phyloP scores from a whole-genome alignment of 495 filamentous ascomycete species.

The Aspergillus sclerotiicarbonarius region DNA sequence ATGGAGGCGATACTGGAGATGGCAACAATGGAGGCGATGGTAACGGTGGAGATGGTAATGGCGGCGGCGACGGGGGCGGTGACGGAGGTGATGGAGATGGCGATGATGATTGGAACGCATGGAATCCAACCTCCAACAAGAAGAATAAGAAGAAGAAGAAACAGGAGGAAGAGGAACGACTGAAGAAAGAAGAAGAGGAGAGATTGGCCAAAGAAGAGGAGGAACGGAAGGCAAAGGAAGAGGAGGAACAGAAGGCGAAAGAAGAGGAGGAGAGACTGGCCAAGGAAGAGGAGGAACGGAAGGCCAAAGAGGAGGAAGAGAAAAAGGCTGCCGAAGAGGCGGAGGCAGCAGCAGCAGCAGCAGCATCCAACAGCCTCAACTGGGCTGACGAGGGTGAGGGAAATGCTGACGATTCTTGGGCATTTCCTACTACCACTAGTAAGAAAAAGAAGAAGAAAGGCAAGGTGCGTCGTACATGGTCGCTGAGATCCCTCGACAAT shows the following conservation, averaged over 20 bases:
- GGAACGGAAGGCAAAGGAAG: slow-evolving; percentile 18
- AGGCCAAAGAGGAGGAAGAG: slow-evolving; percentile 35
- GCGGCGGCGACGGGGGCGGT: slow-evolving; percentile 27
- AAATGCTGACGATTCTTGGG: slow-evolving; percentile 36
- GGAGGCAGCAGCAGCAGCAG: slow-evolving; percentile 29
- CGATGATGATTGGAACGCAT: slow-evolving; percentile 40
- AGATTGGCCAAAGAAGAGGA: slow-evolving; percentile 19
- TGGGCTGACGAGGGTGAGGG: slow-evolving; percentile 43
- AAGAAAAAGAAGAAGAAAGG: slow-evolving; percentile 52
- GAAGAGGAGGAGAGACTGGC: slow-evolving; percentile 32
- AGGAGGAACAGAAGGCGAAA: slow-evolving; percentile 26
- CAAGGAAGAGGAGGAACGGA: slow-evolving; percentile 38
- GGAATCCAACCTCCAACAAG: slow-evolving; percentile 39
- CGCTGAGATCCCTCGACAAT: background rate
- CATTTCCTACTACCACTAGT: slow-evolving; percentile 33
- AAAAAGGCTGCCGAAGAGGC: slow-evolving; percentile 36
- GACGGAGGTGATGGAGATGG: slow-evolving; percentile 26
- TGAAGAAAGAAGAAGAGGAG: slow-evolving; percentile 40
- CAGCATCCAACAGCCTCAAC: slow-evolving; percentile 33
- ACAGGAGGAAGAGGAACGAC: slow-evolving; percentile 33
- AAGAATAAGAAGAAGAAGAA: slow-evolving; percentile 42
- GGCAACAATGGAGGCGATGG: slow-evolving; percentile 29
- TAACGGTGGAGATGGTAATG: slow-evolving; percentile 32
- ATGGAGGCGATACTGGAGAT: slow-evolving; percentile 27
- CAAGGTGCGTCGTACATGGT: slow-evolving; percentile 33